These are phyloP conservation scores for Bretziella fagacearum DNA, from an alignment of 2,329 filamentous ascomycete genomes.

Conservation along the genomic window DNA sequence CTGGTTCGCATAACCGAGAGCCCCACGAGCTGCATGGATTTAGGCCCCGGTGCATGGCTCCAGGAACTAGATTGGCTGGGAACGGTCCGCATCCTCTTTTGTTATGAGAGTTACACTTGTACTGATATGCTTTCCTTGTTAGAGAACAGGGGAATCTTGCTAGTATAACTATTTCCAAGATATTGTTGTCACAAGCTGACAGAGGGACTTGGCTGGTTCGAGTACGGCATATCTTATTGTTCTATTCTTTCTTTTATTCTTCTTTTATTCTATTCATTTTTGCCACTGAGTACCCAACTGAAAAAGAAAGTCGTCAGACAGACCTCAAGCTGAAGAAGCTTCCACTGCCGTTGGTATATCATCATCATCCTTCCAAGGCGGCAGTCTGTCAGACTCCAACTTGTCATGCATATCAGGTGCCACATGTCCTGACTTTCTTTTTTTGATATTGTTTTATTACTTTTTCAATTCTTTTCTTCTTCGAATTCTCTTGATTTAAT, in stretches of 20 bases:
- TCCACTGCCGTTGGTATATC: background rate
- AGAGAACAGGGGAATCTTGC: too few species aligned
- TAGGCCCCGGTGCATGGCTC: background rate
- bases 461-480: background rate
- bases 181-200: too few species aligned
- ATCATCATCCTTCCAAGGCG: background rate
- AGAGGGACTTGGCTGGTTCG: too few species aligned
- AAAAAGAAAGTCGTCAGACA: too few species aligned
- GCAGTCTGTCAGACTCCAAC: background rate
- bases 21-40: background rate
- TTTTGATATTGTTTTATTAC: background rate
- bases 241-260: too few species aligned
- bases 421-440: background rate
- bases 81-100: background rate
- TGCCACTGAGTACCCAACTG: too few species aligned
- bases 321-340: too few species aligned
- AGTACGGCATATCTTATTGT: too few species aligned
- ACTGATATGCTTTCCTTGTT: too few species aligned
- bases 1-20: constrained; percentile 7
- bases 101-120: background rate
- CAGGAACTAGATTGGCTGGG: background rate
- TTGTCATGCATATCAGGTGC: too few species aligned
- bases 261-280: too few species aligned
- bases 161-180: too few species aligned
- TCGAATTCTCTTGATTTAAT: background rate